Percentiles rank a stretch among this genome's conserved stretches.
phyloP scores from a whole-genome alignment of 1,284 basidiomycete genomes.

The Ceratobasidium sp. region DNA sequence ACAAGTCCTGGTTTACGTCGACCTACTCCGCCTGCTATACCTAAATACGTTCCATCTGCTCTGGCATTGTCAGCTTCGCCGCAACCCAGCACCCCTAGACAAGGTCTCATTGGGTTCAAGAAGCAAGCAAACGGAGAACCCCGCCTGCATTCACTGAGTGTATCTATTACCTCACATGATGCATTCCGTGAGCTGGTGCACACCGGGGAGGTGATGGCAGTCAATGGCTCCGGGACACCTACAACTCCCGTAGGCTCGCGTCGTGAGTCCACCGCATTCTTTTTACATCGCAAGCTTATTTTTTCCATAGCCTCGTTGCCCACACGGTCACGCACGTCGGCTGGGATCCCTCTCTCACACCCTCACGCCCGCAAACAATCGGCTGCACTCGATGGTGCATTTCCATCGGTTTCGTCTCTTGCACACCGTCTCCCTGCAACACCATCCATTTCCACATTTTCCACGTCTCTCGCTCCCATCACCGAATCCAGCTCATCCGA shows the following conservation, averaged over 20 bases:
- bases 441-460: slow-evolving; percentile 25
- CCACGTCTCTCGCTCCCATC: slow-evolving; percentile 58
- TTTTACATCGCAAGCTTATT: neutral
- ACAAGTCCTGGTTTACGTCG: slow-evolving; percentile 41
- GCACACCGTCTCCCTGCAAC: slow-evolving; percentile 53
- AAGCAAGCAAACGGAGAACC: slow-evolving; percentile 15
- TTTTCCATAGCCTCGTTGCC: slow-evolving; percentile 59
- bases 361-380: slow-evolving; percentile 82
- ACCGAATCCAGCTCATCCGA: slow-evolving; percentile 49
- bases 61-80: neutral
- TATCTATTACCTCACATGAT: slow-evolving; percentile 25
- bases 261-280: slow-evolving; percentile 6
- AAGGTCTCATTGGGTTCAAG: slow-evolving; percentile 24
- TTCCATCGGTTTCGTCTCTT: slow-evolving; percentile 57
- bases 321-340: slow-evolving; percentile 58
- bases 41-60: slow-evolving; percentile 29
- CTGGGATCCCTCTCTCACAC: slow-evolving; percentile 68
- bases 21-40: slow-evolving; percentile 9
- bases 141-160: slow-evolving; percentile 24
- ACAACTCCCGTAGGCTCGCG: slow-evolving; percentile 4
- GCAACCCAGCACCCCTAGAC: slow-evolving; percentile 3
- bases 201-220: neutral
- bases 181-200: slow-evolving; percentile 33
- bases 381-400: slow-evolving; percentile 64
- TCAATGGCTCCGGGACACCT: slow-evolving; percentile 29